Base-by-base conservation (phyloP, 2,329 filamentous ascomycete species). In the Paraphaeosphaeria minitans region DNA sequence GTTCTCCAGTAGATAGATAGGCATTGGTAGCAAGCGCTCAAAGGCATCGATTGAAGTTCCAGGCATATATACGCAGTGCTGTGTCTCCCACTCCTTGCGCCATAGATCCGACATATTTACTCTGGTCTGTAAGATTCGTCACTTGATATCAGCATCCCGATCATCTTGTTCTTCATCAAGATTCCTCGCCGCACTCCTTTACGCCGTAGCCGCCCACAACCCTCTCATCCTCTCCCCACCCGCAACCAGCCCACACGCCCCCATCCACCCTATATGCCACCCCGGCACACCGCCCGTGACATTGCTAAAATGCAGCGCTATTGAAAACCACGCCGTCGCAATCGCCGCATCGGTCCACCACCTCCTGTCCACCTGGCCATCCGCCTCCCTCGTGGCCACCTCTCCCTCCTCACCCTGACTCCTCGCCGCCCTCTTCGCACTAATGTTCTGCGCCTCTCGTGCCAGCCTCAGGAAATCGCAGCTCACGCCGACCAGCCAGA, bases 201-300 rank as follows among this genome's bases (percentile, higher is more conserved):
- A 50, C 10, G 48, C 48, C 33, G 59, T 61, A 29, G 49, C 51
- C 22, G 53, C 61, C 71, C 71, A 73, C 45, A 73, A 49, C 22
- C 67, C 68, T 54, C 63, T 70, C 16, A 65, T 58, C 54, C 71
- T 67, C 43, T 67, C 66, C 35, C 75, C 68, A 1, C 78, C 78
- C 19, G 78, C 79, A 31, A 80, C 68, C 42, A 74, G 65, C 51
- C 79, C 79, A 66, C 74, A 78, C 29, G 73, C 60, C 0, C 79
- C 79, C 78, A 80, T 80, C 52, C 73, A 66, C 1, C 79, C 79
- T 59, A 79, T 43, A 62, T 80, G 80, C 73, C 78, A 80, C 2
- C 78, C 78, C 0, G 79, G 79, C 22, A 81, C 57, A 0, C 79
- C 79, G 24, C 70, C 73, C 14, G 63, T 72, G 22, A 67, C 68